Percentiles rank a stretch among this genome's conserved stretches.
phyloP scores from a whole-genome alignment of 2,329 filamentous ascomycete species.

The Calonectria hawksworthii region DNA sequence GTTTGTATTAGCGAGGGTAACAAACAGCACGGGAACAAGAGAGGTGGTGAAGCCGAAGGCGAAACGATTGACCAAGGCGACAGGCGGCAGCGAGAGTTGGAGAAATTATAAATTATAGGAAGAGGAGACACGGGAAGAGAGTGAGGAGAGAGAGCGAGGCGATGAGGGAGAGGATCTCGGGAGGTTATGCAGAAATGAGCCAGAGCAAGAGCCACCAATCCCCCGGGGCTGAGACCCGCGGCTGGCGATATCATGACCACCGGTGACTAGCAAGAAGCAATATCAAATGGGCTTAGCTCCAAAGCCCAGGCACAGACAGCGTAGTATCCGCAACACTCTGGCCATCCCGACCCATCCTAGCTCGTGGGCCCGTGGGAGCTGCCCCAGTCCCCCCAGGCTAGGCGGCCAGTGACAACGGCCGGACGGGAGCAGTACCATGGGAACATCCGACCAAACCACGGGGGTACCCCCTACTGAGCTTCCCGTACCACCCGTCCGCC shows the following conservation, averaged over 20 bases:
- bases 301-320: conserved; percentile 26
- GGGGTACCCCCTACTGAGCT: not conserved
- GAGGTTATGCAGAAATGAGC: conserved; percentile 42
- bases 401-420: conserved; percentile 14
- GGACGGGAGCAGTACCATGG: not conserved
- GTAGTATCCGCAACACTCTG: conserved; percentile 24
- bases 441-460: conserved; percentile 3
- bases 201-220: conserved; percentile 20
- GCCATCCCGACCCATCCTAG: conserved; percentile 1
- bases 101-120: not conserved
- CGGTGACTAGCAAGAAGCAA: conserved; percentile 33
- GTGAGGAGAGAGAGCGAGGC: conserved; percentile 20
- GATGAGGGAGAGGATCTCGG: conserved; percentile 26
- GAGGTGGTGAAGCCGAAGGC: not conserved
- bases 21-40: conserved; percentile 3
- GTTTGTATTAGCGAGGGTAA: conserved; percentile 24
- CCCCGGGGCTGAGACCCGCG: conserved; percentile 42
- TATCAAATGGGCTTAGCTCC: conserved; percentile 42
- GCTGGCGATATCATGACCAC: conserved; percentile 45
- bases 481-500: conserved; percentile 37
- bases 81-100: conserved; percentile 10
- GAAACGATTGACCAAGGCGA: conserved; percentile 4
- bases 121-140: conserved; percentile 9
- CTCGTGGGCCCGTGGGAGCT: conserved; percentile 5
- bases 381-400: conserved; percentile 7